Evolutionary conservation across 352 stramenopile species (phyloP).

Genomic region (Globisporangium cystogenes): DNA sequence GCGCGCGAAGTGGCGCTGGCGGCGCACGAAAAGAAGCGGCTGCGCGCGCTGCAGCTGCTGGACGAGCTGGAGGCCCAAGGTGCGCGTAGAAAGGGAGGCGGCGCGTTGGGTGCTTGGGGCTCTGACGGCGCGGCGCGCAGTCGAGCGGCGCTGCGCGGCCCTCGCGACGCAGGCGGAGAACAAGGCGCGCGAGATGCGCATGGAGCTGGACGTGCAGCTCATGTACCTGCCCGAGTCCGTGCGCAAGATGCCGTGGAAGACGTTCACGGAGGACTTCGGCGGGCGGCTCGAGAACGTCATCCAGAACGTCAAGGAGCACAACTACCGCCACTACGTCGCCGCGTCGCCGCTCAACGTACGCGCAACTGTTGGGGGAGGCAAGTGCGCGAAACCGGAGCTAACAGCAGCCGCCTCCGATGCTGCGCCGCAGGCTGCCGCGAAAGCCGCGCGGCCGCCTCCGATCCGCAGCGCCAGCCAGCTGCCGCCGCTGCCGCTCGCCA

Average conservation of each 20-base stretch:
- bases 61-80: constrained; percentile 60
- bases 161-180: constrained; percentile 44
- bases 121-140: constrained; percentile 13
- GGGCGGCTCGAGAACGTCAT: constrained; percentile 71
- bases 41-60: constrained; percentile 32
- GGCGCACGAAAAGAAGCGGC: constrained; percentile 29
- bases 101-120: too few relatives aligned
- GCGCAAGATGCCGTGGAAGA: constrained; percentile 74
- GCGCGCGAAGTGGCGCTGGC: constrained; percentile 10
- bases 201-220: constrained; percentile 79
- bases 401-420: too few relatives aligned
- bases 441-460: not conserved
- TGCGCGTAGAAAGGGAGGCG: too few relatives aligned
- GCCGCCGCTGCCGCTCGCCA: constrained; percentile 4
- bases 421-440: constrained; percentile 6
- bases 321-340: constrained; percentile 26
- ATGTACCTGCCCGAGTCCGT: constrained; percentile 67
- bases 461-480: not conserved
- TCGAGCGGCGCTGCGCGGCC: constrained; percentile 61
- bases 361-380: too few relatives aligned
- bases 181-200: constrained; percentile 55
- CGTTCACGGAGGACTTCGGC: constrained; percentile 73
- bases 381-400: too few relatives aligned
- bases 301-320: constrained; percentile 38
- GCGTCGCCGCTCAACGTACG: constrained; percentile 28